Evolutionary conservation across 768 basidiomycete genomes (phyloP), one percentile per base, ranked within the genome.

Genomic region (Amanita rubescens): DNA sequence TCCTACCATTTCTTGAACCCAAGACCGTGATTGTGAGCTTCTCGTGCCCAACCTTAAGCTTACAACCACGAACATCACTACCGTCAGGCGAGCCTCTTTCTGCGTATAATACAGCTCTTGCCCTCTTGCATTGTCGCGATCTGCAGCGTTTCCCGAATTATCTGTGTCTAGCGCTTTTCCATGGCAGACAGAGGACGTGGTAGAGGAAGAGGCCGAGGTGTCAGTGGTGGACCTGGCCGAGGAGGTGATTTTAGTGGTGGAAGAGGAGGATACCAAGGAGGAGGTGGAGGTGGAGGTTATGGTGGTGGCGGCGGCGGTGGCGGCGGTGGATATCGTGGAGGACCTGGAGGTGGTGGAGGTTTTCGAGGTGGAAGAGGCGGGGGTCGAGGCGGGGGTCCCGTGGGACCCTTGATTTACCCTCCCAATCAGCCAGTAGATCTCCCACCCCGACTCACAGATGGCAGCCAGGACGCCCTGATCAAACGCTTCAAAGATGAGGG

Each of bases 361-460:
- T 30, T 30, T 30, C 27, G 27, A 8, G 27, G 48, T 4, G 34
- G 48, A 0, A 33, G 48, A 15, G 48, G 48, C 2, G 9, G 57
- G 9, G 53, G 55, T 44, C 33, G 54, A 41, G 58, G 58, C 22
- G 61, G 27, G 27, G 27, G 58, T 20, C 39, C 35, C 6, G 20
- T n/a, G 30, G 32, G 14, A 24, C 32, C 20, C 19, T 20, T 20
- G 20, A 45, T 48, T 34, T 47, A 27, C 14, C 71, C 69, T 33
- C 66, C 69, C 4, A 63, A 56, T n/a, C 53, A 74, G 33, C 68
- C 73, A n/a, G 22, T 68, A 8, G 68, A 70, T 11, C 68, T 77
- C 7, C 75, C 78, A 19, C 58, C 79, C 1, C 30, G 49, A 50
- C 49, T 27, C 14, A 52, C 68, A 14, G 62, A 65, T 12, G 41